A percentile compares a stretch with the other conserved stretches of the same genome.
Evolutionary conservation across 2,329 filamentous ascomycete species (phyloP).

Genomic region (Calycina herbarum): DNA sequence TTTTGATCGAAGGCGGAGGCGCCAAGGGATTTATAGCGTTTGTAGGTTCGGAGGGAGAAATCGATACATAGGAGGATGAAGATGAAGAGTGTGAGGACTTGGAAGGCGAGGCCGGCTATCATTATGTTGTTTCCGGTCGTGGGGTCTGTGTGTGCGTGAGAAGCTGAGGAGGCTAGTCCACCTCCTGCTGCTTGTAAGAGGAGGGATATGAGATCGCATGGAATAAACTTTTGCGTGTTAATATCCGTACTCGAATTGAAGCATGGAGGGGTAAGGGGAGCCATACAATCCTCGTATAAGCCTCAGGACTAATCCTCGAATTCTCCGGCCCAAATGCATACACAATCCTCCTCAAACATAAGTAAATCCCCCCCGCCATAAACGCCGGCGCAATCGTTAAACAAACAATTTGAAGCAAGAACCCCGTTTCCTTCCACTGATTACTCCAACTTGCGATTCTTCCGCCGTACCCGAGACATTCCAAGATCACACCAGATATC

Average conservation of each 20-base stretch:
- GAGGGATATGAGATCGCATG: constrained; percentile 61
- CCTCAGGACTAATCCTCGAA: constrained; percentile 48
- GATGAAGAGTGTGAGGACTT: constrained; percentile 51
- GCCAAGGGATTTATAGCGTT: constrained; percentile 32
- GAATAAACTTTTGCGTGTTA: constrained; percentile 52
- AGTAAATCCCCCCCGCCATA: constrained; percentile 62
- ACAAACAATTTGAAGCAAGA: constrained; percentile 59
- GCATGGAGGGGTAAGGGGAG: constrained; percentile 17
- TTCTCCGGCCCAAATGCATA: constrained; percentile 49
- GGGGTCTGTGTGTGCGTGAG: constrained; percentile 21
- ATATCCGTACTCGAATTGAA: neutral
- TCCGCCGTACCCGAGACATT: constrained; percentile 60
- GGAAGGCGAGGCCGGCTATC: constrained; percentile 57
- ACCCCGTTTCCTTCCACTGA: constrained; percentile 49
- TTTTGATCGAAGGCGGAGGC: constrained; percentile 18
- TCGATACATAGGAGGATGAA: constrained; percentile 32
- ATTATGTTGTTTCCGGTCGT: constrained; percentile 55
- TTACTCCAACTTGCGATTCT: constrained; percentile 57
- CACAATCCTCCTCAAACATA: constrained; percentile 56
- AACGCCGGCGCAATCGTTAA: constrained; percentile 67
- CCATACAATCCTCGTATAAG: constrained; percentile 50
- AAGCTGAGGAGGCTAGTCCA: constrained; percentile 42
- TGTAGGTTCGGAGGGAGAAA: constrained; percentile 21
- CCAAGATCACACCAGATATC: constrained; percentile 51
- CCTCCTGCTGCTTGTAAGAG: constrained; percentile 61